These are phyloP conservation scores for Lodderomyces parapsilosis DNA, from an alignment of 1,139 yeast species.

Conservation along the genomic window DNA sequence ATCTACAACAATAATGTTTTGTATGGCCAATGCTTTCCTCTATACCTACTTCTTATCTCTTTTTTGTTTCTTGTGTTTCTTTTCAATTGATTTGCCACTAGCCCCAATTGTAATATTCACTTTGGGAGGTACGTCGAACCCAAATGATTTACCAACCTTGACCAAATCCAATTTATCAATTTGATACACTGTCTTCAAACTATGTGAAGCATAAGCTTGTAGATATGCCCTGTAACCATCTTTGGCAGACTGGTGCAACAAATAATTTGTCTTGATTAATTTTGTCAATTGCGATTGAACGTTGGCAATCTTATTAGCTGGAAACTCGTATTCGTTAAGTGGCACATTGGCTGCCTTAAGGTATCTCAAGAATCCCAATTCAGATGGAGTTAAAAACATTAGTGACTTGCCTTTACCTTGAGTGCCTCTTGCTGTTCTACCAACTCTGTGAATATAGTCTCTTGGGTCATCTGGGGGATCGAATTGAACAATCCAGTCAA, in stretches of 20 bases:
- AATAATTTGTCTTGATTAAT: conserved; percentile 85
- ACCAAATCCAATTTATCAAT: conserved; percentile 91
- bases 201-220: conserved; percentile 97
- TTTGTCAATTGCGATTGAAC: conserved; percentile 92
- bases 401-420: conserved; percentile 88
- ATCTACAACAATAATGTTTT: too few relatives aligned
- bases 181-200: conserved; percentile 91
- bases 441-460: conserved; percentile 96
- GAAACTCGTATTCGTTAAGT: conserved; percentile 94
- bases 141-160: conserved; percentile 93
- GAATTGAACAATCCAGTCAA: conserved; percentile 95
- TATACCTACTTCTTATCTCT: conserved; percentile 21
- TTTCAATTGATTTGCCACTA: conserved; percentile 65
- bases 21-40: too few relatives aligned
- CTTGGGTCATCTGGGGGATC: conserved; percentile 99
- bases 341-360: conserved; percentile 97
- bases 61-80: conserved; percentile 50
- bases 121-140: conserved; percentile 94
- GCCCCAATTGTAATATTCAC: conserved; percentile 95
- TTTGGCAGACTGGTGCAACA: conserved; percentile 93
- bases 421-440: conserved; percentile 97
- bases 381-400: conserved; percentile 93
- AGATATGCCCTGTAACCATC: conserved; percentile 96
- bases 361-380: conserved; percentile 90
- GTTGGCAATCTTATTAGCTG: conserved; percentile 88